Base-by-base conservation (phyloP, 2,329 filamentous ascomycete genomes). In the Torrubiellomyces zombiae region DNA sequence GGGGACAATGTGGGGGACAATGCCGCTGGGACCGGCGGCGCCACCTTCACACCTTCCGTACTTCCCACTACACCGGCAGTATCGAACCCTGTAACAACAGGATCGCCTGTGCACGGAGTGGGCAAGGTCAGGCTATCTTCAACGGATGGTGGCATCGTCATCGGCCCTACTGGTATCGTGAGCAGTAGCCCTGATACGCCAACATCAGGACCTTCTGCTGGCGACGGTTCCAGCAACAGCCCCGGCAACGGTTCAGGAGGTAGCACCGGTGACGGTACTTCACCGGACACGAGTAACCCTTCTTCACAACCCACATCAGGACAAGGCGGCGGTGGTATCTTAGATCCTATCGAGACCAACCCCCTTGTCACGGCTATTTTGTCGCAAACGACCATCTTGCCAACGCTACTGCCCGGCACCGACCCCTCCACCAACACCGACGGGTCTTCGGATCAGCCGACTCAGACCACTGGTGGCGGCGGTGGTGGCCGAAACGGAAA, bases 91-190 rank as follows among this genome's bases (percentile, higher is more conserved):
- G 6, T 9, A 3, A 8, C 19, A 8, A 20, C 28, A 2, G 25
- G 25, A 5, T 27, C 25, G 8, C 21, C 21, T 13, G 15, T 20
- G 21, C 28, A 24, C 6, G 6, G 5, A 13, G n/a, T 18, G 10
- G 9, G 19, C 14, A 10, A 21, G 11, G 17, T 25, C 23, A 11
- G 9, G n/a, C 22, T 30, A 14, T 26, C 34, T 6, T 23, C 24
- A 14, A 24, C 31, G 13, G 32, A 39, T 9, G 16, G 24, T 6
- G 31, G 25, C 14, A 40, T 43, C 13, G 24, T 43, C n/a, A 37
- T 47, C 29, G 42, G 33, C 7, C 40, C 43, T 9, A 41, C 34
- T 9, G 43, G 43, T 23, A 38, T 45, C 20, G 30, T 39, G 3
- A 25, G 28, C 24, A 21, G 32, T 2, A 27, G 16, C 12, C n/a